A percentile compares a stretch with the other conserved stretches of the same genome.
phyloP scores from a whole-genome alignment of 805 yeast species.

The Monosporozyma servazzii region DNA sequence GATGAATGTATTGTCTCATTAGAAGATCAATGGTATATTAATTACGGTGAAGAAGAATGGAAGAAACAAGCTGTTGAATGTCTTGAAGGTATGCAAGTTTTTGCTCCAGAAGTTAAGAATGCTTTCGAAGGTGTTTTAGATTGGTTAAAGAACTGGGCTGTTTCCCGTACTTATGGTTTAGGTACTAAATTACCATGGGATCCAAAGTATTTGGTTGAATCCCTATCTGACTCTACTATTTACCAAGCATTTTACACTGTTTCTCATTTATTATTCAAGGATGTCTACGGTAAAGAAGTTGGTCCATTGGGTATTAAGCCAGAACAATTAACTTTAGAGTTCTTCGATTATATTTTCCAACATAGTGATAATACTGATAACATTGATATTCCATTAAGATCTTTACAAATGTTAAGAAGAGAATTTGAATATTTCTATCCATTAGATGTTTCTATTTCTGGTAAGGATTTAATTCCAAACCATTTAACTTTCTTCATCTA shows the following conservation, averaged over 20 bases:
- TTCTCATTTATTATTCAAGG: constrained; percentile 75
- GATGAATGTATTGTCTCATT: constrained; percentile 93
- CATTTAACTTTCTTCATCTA: constrained; percentile 94
- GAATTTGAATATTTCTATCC: constrained; percentile 97
- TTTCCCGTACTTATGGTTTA: constrained; percentile 90
- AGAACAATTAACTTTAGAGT: constrained; percentile 85
- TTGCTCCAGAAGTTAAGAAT: constrained; percentile 72
- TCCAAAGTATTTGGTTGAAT: constrained; percentile 83
- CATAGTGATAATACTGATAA: constrained; percentile 47
- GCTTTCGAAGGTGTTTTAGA: constrained; percentile 90
- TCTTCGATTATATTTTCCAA: constrained; percentile 82
- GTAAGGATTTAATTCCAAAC: constrained; percentile 95
- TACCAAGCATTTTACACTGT: constrained; percentile 94
- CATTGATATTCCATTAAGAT: constrained; percentile 52
- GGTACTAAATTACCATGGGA: constrained; percentile 98
- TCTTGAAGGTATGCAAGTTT: constrained; percentile 66
- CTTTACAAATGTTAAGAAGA: constrained; percentile 69
- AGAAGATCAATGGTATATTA: constrained; percentile 97
- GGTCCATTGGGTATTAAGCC: constrained; percentile 72
- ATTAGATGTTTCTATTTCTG: constrained; percentile 82
- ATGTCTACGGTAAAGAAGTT: constrained; percentile 65
- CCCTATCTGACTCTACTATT: constrained; percentile 89
- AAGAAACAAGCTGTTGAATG: constrained; percentile 72
- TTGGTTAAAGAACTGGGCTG: constrained; percentile 98
- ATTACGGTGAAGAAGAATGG: constrained; percentile 94